Base-by-base conservation (phyloP, 2,329 filamentous ascomycete genomes). In the Pseudopithomyces chartarum region DNA sequence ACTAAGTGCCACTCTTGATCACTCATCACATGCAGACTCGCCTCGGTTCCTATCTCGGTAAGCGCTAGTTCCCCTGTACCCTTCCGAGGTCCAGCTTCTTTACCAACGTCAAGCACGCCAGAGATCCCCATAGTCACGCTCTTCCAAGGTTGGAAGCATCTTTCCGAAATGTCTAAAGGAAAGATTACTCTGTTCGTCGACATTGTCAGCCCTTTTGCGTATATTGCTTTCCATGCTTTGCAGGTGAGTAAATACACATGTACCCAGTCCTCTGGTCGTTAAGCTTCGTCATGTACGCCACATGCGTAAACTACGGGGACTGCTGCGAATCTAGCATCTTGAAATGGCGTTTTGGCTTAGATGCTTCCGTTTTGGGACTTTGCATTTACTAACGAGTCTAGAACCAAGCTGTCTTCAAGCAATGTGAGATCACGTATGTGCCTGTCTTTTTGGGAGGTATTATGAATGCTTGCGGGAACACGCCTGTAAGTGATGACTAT, bases 391-490 rank as follows among this genome's bases (percentile, higher is more conserved):
- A 11, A 36, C 15, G 34, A 13, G 34, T n/a, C 19, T 60, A 87
- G 84, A 80, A 85, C 60, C 84, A 83, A 17, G 77, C 83, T 1
- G 74, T 80, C 6, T 87, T 88, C 72, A 76, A 80, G 54, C 71
- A 79, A 64, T 82, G 81, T 67, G 78, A 86, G 7, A 75, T 86
- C 40, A 82, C 75, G 12, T 87, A 85, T 64, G 71, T 85, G 8
- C 86, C 86, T 7, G 82, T 88, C 52, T 81, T 87, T 50, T 77
- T 87, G 0, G 84, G 84, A 4, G 85, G 85, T 0, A 69, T 88
- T 51, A 85, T 88, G 80, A 81, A 86, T 54, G 70, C 74, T 0
- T 84, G 81, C 66, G 79, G 77, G 26, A 87, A 86, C 64, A 79
- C 64, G 2, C 67, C 85, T 1, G 85, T 85, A 1, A 73, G 87